A percentile compares a stretch with the other conserved stretches of the same genome.
Conservation (phyloP, 2,329 filamentous ascomycete genomes). For the Pseudonectria foliicola region DNA sequence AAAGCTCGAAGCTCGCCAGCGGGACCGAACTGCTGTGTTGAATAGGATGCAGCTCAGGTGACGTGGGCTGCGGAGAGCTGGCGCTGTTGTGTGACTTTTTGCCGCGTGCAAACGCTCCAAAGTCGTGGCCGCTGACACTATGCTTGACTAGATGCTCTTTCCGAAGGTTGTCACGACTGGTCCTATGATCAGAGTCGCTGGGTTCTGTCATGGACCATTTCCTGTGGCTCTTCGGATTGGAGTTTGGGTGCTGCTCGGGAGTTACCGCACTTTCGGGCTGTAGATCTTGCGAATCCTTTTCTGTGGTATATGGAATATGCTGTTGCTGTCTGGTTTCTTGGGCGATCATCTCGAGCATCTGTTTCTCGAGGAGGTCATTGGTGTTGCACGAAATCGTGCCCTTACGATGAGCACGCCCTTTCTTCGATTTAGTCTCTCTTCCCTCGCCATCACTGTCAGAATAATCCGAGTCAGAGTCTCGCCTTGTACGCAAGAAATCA, state of each 20-base stretch:
- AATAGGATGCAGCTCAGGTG: slow-evolving; percentile 43
- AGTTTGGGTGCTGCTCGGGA: slow-evolving; percentile 21
- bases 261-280: slow-evolving; percentile 28
- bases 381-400: slow-evolving; percentile 41
- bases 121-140: slow-evolving; percentile 33
- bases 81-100: slow-evolving; percentile 36
- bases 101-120: slow-evolving; percentile 39
- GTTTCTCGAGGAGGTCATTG: slow-evolving; percentile 51
- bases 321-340: slow-evolving; percentile 42
- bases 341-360: slow-evolving; percentile 55
- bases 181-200: slow-evolving; percentile 33
- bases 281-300: slow-evolving; percentile 27
- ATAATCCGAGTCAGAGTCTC: slow-evolving; percentile 49
- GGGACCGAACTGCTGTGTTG: slow-evolving; percentile 46
- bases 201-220: slow-evolving; percentile 32
- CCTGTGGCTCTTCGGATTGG: slow-evolving; percentile 26
- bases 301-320: slow-evolving; percentile 20
- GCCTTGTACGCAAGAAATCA: slow-evolving; percentile 44
- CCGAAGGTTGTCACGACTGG: slow-evolving; percentile 12
- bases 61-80: slow-evolving; percentile 41
- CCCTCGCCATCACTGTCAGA: slow-evolving; percentile 50
- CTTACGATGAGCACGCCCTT: slow-evolving; percentile 26
- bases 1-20: slow-evolving; percentile 55
- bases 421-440: slow-evolving; percentile 26
- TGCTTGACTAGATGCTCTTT: slow-evolving; percentile 17